A percentile compares a stretch with the other conserved stretches of the same genome.
These are phyloP conservation scores for Blakeslea trispora DNA, from an alignment of 371 early-diverging fungal genomes.

Conservation along the genomic window DNA sequence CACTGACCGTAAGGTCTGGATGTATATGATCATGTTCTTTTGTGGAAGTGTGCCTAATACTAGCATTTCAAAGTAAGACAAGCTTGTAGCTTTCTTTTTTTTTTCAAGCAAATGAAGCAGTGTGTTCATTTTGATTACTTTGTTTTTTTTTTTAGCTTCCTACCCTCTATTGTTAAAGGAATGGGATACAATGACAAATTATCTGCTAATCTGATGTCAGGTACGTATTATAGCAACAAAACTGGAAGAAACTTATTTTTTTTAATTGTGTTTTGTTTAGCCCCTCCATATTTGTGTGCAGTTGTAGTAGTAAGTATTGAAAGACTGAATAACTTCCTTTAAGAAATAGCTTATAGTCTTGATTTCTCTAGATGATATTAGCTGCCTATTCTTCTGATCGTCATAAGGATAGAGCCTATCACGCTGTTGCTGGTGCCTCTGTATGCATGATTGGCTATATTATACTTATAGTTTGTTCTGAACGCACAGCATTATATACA, in stretches of 20 bases:
- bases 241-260: neutral
- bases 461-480: conserved; percentile 23
- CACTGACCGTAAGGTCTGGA: conserved; percentile 51
- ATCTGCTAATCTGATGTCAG: conserved; percentile 52
- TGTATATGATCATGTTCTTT: conserved; percentile 55
- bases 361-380: conserved; percentile 35
- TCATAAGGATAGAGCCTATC: conserved; percentile 39
- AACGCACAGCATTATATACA: conserved; percentile 26
- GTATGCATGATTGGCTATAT: conserved; percentile 43
- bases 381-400: conserved; percentile 44
- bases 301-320: conserved; percentile 41
- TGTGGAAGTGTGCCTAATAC: conserved; percentile 54
- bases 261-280: conserved; percentile 16
- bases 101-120: no score
- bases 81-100: no score
- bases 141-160: conserved; percentile 31
- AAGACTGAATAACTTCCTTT: no score
- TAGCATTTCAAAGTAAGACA: conserved; percentile 46
- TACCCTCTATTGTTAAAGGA: conserved; percentile 46
- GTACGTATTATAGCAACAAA: no score
- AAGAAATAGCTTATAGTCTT: neutral
- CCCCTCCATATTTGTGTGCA: conserved; percentile 48
- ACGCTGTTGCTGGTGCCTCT: conserved; percentile 40
- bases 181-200: conserved; percentile 47
- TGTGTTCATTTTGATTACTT: no score